Conservation (phyloP, 2,329 filamentous ascomycete genomes). For the Arthrobotrys megalospora region DNA sequence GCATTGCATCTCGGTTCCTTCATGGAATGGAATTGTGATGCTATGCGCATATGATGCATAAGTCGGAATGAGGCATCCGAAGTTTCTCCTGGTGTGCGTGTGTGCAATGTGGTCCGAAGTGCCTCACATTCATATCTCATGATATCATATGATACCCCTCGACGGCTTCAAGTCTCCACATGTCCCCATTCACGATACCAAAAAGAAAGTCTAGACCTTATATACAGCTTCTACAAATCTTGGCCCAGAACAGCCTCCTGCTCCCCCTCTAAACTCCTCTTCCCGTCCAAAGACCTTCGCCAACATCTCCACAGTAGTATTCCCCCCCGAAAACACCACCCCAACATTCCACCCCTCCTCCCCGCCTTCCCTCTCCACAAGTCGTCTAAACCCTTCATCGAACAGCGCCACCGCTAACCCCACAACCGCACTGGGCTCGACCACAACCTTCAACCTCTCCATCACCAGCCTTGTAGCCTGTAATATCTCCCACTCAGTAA, state of each 20-base stretch:
- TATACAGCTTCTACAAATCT: not conserved
- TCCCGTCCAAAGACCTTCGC: constrained; percentile 61
- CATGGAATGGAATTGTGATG: constrained; percentile 12
- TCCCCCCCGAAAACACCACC: constrained; percentile 64
- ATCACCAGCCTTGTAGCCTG: constrained; percentile 82
- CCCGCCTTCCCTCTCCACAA: constrained; percentile 75
- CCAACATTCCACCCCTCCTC: constrained; percentile 78
- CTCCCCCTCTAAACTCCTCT: constrained; percentile 49
- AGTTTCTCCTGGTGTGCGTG: constrained; percentile 14
- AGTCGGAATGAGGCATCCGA: constrained; percentile 16
- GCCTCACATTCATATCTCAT: not conserved
- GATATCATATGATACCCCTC: not conserved
- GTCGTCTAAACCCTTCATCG: constrained; percentile 83
- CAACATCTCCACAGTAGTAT: constrained; percentile 64
- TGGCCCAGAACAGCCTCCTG: constrained; percentile 36
- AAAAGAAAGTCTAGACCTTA: no score
- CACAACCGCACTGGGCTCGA: constrained; percentile 91
- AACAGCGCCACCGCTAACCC: constrained; percentile 84
- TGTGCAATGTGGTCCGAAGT: not conserved
- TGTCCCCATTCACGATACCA: no score
- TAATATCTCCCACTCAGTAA: constrained; percentile 85
- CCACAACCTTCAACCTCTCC: constrained; percentile 89
- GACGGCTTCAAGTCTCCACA: no score
- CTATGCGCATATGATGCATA: constrained; percentile 3
- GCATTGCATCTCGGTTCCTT: not conserved